Base-by-base conservation (phyloP, 2,329 filamentous ascomycete species). In the Ceratocystis smalleyi region DNA sequence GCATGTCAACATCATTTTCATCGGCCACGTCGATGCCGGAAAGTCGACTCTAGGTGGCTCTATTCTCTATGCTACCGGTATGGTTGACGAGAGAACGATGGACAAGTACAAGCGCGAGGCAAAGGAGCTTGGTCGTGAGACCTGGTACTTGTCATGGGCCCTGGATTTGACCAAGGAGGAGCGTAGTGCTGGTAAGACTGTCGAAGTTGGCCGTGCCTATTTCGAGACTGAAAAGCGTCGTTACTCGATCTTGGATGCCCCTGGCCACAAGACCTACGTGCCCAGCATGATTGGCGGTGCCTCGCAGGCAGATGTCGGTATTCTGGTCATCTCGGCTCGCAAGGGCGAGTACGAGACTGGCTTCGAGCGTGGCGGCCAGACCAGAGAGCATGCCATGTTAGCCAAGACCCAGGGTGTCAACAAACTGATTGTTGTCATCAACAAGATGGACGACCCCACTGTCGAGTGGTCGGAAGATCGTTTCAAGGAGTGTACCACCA, bases 261-360 rank as follows among this genome's bases (percentile, higher is more conserved):
- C 94, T 10, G 94, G 92, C 19, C 92, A 99, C 81, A 97, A 97
- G 80, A 96, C 89, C 1, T 99, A 94, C 70, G 94, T 99, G 19
- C 92, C 94, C 59, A 94, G 87, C 80, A 99, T 99, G 94, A 95
- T 99, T 72, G 91, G 92, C 70, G 91, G 91, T 73, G 91, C 91
- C 40, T 91, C 90, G 12, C 91, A 96, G 76, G 91, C 91, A 60
- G 91, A 96, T 75, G 86, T 99, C 40, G 94, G 94, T 73, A 89
- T 96, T 70, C 81, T 99, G 59, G 94, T 99, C 73, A 96, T 97
- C 72, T 95, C 89, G 62, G 91, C 94, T 51, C 87, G 94, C 72
- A 97, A 96, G 80, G 94, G 94, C 72, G 94, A 99, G 77, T 99
- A 97, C 75, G 94, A 99, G 77, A 97, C 94, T 43, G 94, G 94